Conservation (phyloP, 345 rosid genomes). For the Lumnitzera littorea region DNA sequence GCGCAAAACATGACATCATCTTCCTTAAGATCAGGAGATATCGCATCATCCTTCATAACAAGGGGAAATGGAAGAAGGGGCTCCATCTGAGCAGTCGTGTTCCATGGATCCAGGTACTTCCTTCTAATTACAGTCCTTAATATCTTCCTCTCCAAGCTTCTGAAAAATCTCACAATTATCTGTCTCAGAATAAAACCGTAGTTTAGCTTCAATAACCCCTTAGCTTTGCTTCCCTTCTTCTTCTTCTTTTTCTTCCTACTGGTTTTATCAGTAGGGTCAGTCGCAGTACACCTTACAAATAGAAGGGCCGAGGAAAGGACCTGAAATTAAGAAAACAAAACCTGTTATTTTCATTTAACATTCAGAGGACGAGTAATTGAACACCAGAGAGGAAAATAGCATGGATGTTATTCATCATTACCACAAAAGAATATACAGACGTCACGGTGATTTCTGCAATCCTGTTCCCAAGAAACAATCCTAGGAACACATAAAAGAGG, state of each 20-base stretch:
- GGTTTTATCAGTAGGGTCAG: slow-evolving; percentile 87
- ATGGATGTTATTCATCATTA: slow-evolving; percentile 19
- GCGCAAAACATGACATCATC: slow-evolving; percentile 82
- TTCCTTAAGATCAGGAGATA: slow-evolving; percentile 61
- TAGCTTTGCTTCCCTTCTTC: slow-evolving; percentile 47
- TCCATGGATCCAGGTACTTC: slow-evolving; percentile 78
- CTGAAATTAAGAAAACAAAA: slow-evolving; percentile 26
- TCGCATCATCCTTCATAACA: slow-evolving; percentile 62
- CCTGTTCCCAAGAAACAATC: slow-evolving; percentile 74
- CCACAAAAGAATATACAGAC: slow-evolving; percentile 58
- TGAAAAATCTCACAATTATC: slow-evolving; percentile 60
- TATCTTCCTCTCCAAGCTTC: slow-evolving; percentile 81
- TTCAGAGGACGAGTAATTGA: background rate
- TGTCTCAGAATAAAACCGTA: slow-evolving; percentile 70
- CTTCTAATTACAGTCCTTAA: slow-evolving; percentile 69
- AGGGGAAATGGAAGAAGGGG: slow-evolving; percentile 89
- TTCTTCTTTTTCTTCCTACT: slow-evolving; percentile 59
- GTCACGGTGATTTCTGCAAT: slow-evolving; percentile 60
- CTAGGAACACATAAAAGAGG: slow-evolving; percentile 71
- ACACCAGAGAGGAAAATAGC: background rate
- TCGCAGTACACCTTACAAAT: slow-evolving; percentile 76
- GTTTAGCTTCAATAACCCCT: slow-evolving; percentile 50
- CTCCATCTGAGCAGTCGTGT: slow-evolving; percentile 50
- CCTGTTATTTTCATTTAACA: too few relatives aligned
- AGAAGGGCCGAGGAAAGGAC: slow-evolving; percentile 64